phyloP scores from a whole-genome alignment of 148 eudicot genomes.

The Pharnaceum exiguum region DNA sequence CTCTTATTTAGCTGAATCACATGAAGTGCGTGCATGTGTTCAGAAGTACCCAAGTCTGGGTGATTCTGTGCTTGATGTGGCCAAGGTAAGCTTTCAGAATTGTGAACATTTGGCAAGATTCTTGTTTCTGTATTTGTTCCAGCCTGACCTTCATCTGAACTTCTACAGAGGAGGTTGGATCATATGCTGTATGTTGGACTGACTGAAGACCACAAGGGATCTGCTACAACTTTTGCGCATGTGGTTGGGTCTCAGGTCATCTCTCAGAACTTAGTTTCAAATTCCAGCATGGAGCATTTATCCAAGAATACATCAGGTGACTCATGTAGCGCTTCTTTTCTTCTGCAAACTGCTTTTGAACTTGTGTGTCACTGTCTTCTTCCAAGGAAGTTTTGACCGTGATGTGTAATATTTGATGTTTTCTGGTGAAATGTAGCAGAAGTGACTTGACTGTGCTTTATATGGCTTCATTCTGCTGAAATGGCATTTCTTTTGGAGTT shows the following conservation, averaged over 20 bases:
- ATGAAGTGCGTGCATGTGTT: conserved; percentile 80
- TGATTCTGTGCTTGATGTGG: conserved; percentile 76
- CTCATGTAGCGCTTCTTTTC: conserved; percentile 13
- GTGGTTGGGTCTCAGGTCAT: conserved; percentile 88
- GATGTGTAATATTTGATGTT: too few relatives aligned
- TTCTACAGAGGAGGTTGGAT: conserved; percentile 77
- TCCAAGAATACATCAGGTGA: conserved; percentile 43
- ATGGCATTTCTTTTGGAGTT: too few relatives aligned
- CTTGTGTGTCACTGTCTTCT: not conserved
- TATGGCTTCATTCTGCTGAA: too few relatives aligned
- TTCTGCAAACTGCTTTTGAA: too few relatives aligned
- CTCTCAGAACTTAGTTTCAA: conserved; percentile 56
- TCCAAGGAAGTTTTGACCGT: too few relatives aligned
- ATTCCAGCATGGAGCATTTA: conserved; percentile 25
- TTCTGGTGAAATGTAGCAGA: too few relatives aligned
- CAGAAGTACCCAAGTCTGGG: conserved; percentile 65
- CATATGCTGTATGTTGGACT: conserved; percentile 92
- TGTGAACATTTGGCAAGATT: not conserved
- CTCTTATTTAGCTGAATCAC: conserved; percentile 61
- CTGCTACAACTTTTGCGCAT: conserved; percentile 77
- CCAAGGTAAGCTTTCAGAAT: conserved; percentile 52
- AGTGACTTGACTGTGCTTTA: too few relatives aligned
- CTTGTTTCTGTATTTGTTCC: not conserved
- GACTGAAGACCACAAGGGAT: conserved; percentile 87
- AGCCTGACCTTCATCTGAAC: not conserved